phyloP scores from a whole-genome alignment of 768 basidiomycete genomes.

The Exsudoporus frostii region DNA sequence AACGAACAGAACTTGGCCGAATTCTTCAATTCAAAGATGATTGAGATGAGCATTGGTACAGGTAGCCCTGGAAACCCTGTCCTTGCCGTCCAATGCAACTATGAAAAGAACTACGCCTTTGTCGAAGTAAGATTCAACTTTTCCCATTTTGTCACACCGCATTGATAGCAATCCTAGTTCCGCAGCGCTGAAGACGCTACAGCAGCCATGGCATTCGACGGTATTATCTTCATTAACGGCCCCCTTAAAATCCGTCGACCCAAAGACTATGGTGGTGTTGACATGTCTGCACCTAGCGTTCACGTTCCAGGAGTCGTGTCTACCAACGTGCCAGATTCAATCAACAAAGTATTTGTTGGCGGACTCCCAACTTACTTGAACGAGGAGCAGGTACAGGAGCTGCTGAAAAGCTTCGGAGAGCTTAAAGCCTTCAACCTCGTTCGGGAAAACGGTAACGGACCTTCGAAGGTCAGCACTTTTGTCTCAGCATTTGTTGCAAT shows the following conservation, averaged over 20 bases:
- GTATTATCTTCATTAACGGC: constrained; percentile 90
- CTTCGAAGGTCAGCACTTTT: constrained; percentile 66
- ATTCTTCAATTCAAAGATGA: constrained; percentile 97
- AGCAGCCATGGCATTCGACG: constrained; percentile 95
- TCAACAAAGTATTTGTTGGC: constrained; percentile 97
- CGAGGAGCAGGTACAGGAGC: constrained; percentile 97
- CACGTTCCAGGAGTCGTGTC: constrained; percentile 96
- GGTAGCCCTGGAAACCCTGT: constrained; percentile 87
- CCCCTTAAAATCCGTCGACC: constrained; percentile 98
- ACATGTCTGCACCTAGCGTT: constrained; percentile 59
- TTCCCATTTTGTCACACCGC: not conserved
- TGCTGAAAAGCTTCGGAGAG: constrained; percentile 96
- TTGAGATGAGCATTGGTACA: constrained; percentile 84
- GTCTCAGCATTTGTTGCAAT: not conserved
- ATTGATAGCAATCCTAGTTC: constrained; percentile 58
- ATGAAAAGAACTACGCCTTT: constrained; percentile 98
- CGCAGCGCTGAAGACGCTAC: constrained; percentile 96
- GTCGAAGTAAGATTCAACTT: constrained; percentile 70
- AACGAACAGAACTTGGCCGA: constrained; percentile 89
- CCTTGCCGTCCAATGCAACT: constrained; percentile 91
- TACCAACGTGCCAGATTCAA: constrained; percentile 93
- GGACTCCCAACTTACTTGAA: constrained; percentile 93
- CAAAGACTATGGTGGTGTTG: constrained; percentile 89
- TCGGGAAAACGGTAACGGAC: constrained; percentile 84
- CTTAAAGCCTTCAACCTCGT: constrained; percentile 98